These are phyloP conservation scores for Fonsecaea pugnacius DNA, from an alignment of 2,329 filamentous ascomycete species.

Conservation along the genomic window DNA sequence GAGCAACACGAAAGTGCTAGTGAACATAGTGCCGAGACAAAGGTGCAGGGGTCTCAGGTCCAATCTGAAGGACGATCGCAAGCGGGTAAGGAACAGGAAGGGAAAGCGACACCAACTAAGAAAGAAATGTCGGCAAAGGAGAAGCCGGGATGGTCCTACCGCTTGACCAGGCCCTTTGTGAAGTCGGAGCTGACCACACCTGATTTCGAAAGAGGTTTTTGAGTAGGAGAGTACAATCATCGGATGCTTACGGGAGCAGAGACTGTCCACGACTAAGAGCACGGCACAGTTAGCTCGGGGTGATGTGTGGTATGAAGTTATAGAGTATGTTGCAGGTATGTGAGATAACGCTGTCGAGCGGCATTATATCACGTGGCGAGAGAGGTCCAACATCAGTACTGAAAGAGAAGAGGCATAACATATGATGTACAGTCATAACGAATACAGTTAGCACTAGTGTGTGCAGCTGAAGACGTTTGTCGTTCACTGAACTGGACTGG, in stretches of 20 bases:
- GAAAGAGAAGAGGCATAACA: not conserved
- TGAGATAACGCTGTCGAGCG: no score
- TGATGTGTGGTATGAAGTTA: not conserved
- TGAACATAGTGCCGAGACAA: not conserved
- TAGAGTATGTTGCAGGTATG: no score
- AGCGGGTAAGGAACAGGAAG: conserved; percentile 4
- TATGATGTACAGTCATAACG: not conserved
- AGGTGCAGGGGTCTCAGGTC: not conserved
- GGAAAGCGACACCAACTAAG: not conserved
- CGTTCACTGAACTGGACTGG: no score
- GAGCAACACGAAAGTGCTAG: conserved; percentile 7
- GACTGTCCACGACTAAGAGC: not conserved
- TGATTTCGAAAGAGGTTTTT: conserved; percentile 33
- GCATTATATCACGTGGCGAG: no score
- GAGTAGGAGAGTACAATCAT: not conserved
- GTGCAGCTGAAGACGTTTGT: no score
- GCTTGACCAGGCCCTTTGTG: conserved; percentile 32
- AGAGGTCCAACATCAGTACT: not conserved
- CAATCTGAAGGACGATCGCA: not conserved
- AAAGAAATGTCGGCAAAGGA: conserved; percentile 15
- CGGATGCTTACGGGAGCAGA: not conserved
- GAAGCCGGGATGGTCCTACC: conserved; percentile 29
- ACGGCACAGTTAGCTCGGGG: not conserved
- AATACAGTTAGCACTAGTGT: no score
- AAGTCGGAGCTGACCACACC: conserved; percentile 33